Percentiles rank a stretch among this genome's conserved stretches.
Conservation (phyloP, 495 filamentous ascomycete species). For the Sordaria brevicollis region DNA sequence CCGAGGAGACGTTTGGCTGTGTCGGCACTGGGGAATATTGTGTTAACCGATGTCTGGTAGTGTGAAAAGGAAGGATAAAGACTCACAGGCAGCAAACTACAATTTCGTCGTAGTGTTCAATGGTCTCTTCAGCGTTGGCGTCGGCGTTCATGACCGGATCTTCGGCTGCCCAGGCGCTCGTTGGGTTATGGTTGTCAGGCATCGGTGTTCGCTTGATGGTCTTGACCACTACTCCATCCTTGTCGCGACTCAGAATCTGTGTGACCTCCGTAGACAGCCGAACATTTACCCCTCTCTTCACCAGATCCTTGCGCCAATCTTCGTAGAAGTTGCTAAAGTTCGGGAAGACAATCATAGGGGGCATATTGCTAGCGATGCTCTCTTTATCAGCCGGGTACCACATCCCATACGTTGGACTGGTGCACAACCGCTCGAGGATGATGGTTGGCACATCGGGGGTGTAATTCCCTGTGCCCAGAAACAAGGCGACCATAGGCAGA, state of each 20-base stretch:
- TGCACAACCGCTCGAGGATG: constrained; percentile 65
- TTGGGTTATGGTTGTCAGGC: constrained; percentile 23
- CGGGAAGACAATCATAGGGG: constrained; percentile 75
- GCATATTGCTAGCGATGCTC: constrained; percentile 56
- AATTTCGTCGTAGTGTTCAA: constrained; percentile 56
- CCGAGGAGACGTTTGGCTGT: constrained; percentile 58
- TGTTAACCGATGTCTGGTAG: neutral
- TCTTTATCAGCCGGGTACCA: constrained; percentile 59
- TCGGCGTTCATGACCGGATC: constrained; percentile 12
- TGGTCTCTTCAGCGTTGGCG: constrained; percentile 11
- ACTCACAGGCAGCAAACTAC: constrained; percentile 53
- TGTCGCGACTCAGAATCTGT: constrained; percentile 44
- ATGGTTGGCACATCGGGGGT: constrained; percentile 66
- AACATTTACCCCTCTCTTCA: constrained; percentile 52
- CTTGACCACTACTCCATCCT: constrained; percentile 45
- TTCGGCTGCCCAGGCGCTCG: constrained; percentile 19
- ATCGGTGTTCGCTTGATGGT: constrained; percentile 19
- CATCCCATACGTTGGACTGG: constrained; percentile 63
- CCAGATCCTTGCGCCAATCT: constrained; percentile 54
- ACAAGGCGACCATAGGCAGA: constrained; percentile 63
- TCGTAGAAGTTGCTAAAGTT: constrained; percentile 63
- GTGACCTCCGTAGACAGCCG: constrained; percentile 53
- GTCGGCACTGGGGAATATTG: constrained; percentile 39
- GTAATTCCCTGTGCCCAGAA: constrained; percentile 70
- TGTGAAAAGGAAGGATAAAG: neutral